Evolutionary conservation across 2,329 filamentous ascomycete species (phyloP).

Genomic region (Penicillium sp.): DNA sequence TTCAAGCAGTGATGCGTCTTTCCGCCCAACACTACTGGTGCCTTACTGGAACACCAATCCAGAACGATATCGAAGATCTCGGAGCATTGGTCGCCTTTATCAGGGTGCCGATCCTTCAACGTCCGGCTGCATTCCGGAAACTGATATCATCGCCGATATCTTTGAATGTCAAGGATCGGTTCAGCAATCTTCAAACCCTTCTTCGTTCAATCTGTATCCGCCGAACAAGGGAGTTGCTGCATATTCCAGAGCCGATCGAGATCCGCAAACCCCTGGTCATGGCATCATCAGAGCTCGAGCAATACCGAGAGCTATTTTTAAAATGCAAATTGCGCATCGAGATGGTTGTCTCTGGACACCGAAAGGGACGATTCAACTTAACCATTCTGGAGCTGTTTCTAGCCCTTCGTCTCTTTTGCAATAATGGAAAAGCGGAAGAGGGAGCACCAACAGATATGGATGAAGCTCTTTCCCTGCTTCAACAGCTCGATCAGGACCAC

Average conservation of each 20-base stretch:
- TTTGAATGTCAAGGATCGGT: neutral
- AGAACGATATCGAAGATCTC: conserved; percentile 55
- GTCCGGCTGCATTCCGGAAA: conserved; percentile 1
- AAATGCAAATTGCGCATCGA: conserved; percentile 1
- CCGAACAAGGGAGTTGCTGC: neutral
- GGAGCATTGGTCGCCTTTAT: conserved; percentile 54
- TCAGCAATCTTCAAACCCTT: neutral
- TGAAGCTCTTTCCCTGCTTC: conserved; percentile 11
- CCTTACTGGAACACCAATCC: conserved; percentile 55
- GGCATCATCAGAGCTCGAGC: neutral
- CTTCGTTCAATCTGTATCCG: neutral
- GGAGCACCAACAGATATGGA: conserved; percentile 32
- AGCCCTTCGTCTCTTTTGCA: conserved; percentile 1
- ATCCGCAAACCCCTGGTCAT: neutral
- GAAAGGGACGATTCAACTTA: neutral
- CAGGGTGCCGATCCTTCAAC: conserved; percentile 25
- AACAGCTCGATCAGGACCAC: conserved; percentile 26
- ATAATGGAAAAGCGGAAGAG: neutral
- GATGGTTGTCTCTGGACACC: conserved; percentile 1
- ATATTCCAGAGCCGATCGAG: neutral
- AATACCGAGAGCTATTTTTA: conserved; percentile 13
- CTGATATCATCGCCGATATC: conserved; percentile 23
- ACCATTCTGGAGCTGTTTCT: neutral
- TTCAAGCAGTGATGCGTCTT: conserved; percentile 46
- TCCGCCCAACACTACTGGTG: conserved; percentile 52